Percentiles rank a stretch among this genome's conserved stretches.
phyloP scores from a whole-genome alignment of 2,329 filamentous ascomycete species.

The Pezicula carpinea region DNA sequence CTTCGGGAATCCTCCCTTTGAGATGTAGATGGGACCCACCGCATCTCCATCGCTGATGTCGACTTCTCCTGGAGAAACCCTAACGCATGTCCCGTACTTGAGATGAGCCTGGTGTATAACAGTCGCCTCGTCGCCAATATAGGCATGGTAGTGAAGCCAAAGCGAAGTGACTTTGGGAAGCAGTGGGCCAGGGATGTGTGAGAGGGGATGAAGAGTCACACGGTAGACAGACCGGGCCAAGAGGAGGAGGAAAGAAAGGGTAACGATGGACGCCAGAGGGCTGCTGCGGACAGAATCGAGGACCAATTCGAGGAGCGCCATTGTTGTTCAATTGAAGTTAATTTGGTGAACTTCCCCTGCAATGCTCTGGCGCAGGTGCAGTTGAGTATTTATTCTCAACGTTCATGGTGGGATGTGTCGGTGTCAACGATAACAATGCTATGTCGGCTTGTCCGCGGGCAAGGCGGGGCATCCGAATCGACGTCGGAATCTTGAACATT shows the following conservation, averaged over 20 bases:
- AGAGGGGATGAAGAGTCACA: slow-evolving; percentile 33
- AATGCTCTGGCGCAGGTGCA: too few species aligned
- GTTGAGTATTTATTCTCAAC: too few species aligned
- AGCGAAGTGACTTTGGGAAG: slow-evolving; percentile 27
- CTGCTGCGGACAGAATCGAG: neutral
- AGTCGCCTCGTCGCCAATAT: slow-evolving; percentile 29
- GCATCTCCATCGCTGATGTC: slow-evolving; percentile 29
- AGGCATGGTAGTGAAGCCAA: slow-evolving; percentile 32
- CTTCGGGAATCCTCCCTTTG: slow-evolving; percentile 49
- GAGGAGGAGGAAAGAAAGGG: slow-evolving; percentile 9
- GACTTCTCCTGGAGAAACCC: slow-evolving; percentile 30
- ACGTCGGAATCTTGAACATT: too few species aligned
- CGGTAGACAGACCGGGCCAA: slow-evolving; percentile 26
- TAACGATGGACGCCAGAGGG: slow-evolving; percentile 7
- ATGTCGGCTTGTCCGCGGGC: too few species aligned
- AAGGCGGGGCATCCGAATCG: too few species aligned
- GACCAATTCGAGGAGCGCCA: neutral
- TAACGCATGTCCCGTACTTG: slow-evolving; percentile 29
- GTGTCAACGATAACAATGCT: too few species aligned
- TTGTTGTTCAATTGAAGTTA: neutral
- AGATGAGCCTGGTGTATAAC: slow-evolving; percentile 22
- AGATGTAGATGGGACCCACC: slow-evolving; percentile 42
- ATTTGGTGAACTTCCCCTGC: too few species aligned
- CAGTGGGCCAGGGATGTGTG: slow-evolving; percentile 34
- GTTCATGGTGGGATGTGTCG: too few species aligned